Percentiles rank a stretch among this genome's conserved stretches.
phyloP scores from a whole-genome alignment of 257 asterid genomes.

The Asclepias syriaca region DNA sequence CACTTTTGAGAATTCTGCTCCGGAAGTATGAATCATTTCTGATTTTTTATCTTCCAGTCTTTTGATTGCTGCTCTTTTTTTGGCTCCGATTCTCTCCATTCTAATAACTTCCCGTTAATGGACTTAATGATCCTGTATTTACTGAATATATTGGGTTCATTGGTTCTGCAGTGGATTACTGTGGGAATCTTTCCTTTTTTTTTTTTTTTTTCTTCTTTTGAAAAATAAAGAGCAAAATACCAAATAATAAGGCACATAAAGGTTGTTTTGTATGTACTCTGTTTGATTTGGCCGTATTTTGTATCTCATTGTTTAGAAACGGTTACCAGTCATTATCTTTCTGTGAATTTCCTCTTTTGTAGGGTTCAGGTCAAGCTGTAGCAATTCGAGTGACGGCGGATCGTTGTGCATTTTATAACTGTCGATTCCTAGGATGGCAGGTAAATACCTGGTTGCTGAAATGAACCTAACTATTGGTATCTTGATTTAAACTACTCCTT shows the following conservation, averaged over 20 bases:
- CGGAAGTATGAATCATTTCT: constrained; percentile 42
- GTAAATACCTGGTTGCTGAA: constrained; percentile 20
- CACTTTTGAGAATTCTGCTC: constrained; percentile 87
- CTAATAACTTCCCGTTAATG: background rate
- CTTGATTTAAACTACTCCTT: background rate
- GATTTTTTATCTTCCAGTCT: background rate
- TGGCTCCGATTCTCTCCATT: background rate
- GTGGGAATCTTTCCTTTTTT: background rate
- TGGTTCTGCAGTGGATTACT: no score
- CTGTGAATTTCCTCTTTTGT: background rate
- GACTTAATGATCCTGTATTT: background rate
- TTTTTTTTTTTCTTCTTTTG: background rate
- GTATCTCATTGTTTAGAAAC: background rate
- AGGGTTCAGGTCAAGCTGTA: constrained; percentile 99
- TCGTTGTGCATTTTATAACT: constrained; percentile 83
- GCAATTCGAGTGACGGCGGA: constrained; percentile 92
- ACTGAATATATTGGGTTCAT: background rate
- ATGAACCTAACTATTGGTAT: background rate
- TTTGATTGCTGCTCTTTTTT: background rate
- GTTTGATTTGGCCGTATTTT: background rate
- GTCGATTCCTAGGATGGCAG: constrained; percentile 98
- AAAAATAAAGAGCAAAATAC: background rate
- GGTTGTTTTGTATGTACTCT: background rate
- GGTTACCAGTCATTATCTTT: background rate
- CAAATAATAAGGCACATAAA: no score